These are phyloP conservation scores for Capsicum pubescens DNA, from an alignment of 257 asterid genomes.

Conservation along the genomic window DNA sequence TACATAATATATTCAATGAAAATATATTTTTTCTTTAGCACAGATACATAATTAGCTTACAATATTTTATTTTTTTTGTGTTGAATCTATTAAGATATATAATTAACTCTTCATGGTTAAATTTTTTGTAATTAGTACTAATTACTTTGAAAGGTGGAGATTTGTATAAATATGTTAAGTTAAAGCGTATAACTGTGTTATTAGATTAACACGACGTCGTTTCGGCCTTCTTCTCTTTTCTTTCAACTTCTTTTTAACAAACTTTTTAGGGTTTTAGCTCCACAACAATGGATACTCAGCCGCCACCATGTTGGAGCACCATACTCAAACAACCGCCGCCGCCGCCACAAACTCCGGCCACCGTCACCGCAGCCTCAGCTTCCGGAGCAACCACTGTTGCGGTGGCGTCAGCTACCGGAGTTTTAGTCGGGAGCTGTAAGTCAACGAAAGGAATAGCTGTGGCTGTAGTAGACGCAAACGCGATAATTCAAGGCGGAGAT, in stretches of 20 bases:
- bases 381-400: conserved; percentile 8
- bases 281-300: conserved; percentile 39
- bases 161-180: no score
- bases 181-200: no score
- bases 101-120: no score
- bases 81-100: no score
- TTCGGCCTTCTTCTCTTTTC: not conserved
- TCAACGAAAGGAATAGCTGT: conserved; percentile 84
- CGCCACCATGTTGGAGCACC: conserved; percentile 60
- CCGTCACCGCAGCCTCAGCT: not conserved
- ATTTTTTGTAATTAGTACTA: no score
- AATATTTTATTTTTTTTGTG: no score
- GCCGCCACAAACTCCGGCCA: not conserved
- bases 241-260: not conserved
- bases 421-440: conserved; percentile 72
- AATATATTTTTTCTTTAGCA: no score
- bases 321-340: conserved; percentile 59
- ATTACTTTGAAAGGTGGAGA: no score
- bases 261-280: conserved; percentile 36
- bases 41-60: no score
- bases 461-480: conserved; percentile 96
- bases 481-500: conserved; percentile 78
- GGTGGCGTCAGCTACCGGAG: conserved; percentile 33
- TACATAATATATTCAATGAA: no score
- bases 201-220: not conserved